Evolutionary conservation across 2,329 filamentous ascomycete species (phyloP).

Genomic region (Pseudonectria foliicola): DNA sequence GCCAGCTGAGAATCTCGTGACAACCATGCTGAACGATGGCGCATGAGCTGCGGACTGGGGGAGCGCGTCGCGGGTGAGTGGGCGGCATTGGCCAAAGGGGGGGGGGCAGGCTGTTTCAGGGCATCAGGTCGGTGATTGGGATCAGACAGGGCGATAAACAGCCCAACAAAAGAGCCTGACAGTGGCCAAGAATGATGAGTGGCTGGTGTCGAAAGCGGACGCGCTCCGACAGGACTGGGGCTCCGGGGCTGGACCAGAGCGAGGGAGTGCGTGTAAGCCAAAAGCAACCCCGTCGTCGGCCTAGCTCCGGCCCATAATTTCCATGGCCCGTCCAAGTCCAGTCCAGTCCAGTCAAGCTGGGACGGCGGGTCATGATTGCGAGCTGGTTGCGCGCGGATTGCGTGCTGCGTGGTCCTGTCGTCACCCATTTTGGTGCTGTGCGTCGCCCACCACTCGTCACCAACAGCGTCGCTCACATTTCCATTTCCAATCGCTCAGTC

Average conservation of each 20-base stretch:
- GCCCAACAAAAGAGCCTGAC: constrained; percentile 7
- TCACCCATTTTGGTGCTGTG: constrained; percentile 8
- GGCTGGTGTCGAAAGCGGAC: no score
- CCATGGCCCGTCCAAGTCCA: constrained; percentile 10
- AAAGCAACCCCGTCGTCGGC: constrained; percentile 16
- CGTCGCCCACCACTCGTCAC: constrained; percentile 14
- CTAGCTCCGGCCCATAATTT: constrained; percentile 21
- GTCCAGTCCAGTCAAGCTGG: constrained; percentile 2
- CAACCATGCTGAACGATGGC: constrained; percentile 12
- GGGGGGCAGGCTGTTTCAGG: constrained; percentile 21
- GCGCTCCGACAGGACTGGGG: background rate
- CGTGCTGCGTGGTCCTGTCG: constrained; percentile 14
- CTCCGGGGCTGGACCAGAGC: constrained; percentile 9
- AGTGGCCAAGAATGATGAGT: no score
- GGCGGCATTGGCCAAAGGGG: constrained; percentile 16
- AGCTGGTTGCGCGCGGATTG: constrained; percentile 17
- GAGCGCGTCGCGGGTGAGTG: constrained; percentile 14
- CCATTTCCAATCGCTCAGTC: no score
- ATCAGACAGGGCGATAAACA: constrained; percentile 4
- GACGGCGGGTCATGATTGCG: constrained; percentile 19
- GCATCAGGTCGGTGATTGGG: constrained; percentile 16
- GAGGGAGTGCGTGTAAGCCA: constrained; percentile 12
- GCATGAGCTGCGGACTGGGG: constrained; percentile 4
- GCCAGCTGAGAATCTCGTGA: constrained; percentile 2
- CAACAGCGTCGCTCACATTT: no score